phyloP scores from a whole-genome alignment of 2,329 filamentous ascomycete species.

The Aspergillus melleus region DNA sequence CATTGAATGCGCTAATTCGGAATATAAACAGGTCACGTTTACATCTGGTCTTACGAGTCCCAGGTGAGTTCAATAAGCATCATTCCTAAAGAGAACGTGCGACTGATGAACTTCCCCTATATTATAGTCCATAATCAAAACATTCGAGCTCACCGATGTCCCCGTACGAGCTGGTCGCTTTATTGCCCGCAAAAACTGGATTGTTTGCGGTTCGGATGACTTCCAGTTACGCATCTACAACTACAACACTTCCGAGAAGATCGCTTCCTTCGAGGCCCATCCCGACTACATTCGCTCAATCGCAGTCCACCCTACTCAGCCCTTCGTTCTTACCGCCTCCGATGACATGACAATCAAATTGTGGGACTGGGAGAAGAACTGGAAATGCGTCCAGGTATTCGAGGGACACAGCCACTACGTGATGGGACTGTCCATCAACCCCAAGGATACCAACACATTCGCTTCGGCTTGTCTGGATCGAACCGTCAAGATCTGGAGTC shows the following conservation, averaged over 20 bases:
- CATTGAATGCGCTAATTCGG: conserved; percentile 27
- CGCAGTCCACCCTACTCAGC: conserved; percentile 89
- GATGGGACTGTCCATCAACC: conserved; percentile 95
- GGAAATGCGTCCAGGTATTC: conserved; percentile 97
- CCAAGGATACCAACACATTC: conserved; percentile 92
- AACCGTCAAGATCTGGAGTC: conserved; percentile 96
- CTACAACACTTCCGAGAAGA: conserved; percentile 99
- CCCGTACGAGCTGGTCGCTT: conserved; percentile 96
- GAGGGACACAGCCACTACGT: conserved; percentile 97
- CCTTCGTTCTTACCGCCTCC: conserved; percentile 91
- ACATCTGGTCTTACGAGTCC: conserved; percentile 98
- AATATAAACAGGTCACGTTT: conserved; percentile 78
- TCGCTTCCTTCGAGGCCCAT: conserved; percentile 94
- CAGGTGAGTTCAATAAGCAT: conserved; percentile 52
- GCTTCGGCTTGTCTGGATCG: conserved; percentile 93
- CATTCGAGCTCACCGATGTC: conserved; percentile 97
- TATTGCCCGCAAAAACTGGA: conserved; percentile 98
- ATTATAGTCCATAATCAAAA: conserved; percentile 82
- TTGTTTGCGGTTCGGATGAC: conserved; percentile 91
- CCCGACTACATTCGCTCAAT: conserved; percentile 98
- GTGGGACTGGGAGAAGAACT: conserved; percentile 98
- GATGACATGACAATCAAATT: conserved; percentile 99
- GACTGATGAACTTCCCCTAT: conserved; percentile 20
- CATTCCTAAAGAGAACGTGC: neutral
- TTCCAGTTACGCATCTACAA: conserved; percentile 91